A percentile compares a stretch with the other conserved stretches of the same genome.
Evolutionary conservation across 495 filamentous ascomycete genomes (phyloP).

Genomic region (Neurospora sp.): DNA sequence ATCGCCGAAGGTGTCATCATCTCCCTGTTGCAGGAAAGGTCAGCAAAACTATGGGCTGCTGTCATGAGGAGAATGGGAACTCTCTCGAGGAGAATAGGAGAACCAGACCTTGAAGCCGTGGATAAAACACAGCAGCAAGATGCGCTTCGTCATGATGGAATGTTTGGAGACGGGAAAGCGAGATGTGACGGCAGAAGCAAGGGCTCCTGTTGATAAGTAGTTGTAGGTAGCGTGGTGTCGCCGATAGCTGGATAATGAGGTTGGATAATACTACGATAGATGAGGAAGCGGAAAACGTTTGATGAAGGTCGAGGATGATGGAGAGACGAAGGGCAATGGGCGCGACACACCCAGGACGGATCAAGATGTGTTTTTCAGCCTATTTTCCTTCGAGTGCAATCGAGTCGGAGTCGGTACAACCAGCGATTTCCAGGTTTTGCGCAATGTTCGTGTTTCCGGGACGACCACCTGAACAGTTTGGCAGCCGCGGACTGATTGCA

Average conservation of each 20-base stretch:
- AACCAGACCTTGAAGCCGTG: slow-evolving; percentile 81
- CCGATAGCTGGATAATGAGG: not conserved
- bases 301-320: not conserved
- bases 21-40: slow-evolving; percentile 44
- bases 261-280: not conserved
- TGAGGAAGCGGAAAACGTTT: not conserved
- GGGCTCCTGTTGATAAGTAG: not conserved
- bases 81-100: not conserved
- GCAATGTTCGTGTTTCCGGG: not conserved
- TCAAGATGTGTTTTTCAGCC: not conserved
- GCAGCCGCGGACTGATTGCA: not conserved
- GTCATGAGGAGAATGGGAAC: not conserved
- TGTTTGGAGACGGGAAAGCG: not conserved
- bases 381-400: not conserved
- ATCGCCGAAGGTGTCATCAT: slow-evolving; percentile 72
- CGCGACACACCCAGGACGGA: not conserved
- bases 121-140: slow-evolving; percentile 77
- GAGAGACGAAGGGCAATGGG: not conserved
- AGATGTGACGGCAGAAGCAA: not conserved
- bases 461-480: not conserved
- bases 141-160: slow-evolving; percentile 56
- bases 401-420: not conserved
- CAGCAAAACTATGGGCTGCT: not conserved
- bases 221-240: not conserved
- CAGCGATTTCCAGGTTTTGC: not conserved